Conservation (phyloP, 306 rosid genomes). For the Quercus alba region DNA sequence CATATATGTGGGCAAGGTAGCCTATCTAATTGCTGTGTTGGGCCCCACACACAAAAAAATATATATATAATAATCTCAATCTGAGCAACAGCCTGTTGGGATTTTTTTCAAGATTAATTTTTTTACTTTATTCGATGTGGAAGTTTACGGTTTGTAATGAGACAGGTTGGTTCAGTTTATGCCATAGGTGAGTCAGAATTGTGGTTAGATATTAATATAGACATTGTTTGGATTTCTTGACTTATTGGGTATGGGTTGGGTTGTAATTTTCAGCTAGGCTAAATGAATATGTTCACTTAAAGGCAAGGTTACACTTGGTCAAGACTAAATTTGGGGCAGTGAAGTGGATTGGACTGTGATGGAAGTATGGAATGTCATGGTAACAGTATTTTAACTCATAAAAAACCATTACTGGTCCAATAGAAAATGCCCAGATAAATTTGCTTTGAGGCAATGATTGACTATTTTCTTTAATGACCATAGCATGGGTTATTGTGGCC, state of each 20-base stretch:
- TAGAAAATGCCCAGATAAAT: background rate
- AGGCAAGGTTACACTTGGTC: background rate
- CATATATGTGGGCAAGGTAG: background rate
- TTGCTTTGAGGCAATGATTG: background rate
- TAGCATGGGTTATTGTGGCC: background rate
- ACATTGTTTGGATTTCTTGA: background rate
- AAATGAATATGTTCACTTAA: background rate
- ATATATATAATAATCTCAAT: background rate
- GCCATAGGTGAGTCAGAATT: conserved; percentile 9
- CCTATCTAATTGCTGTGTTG: conserved; percentile 5
- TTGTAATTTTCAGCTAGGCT: background rate
- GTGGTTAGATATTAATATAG: background rate
- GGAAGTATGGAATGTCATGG: background rate
- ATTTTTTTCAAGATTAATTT: background rate
- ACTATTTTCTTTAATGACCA: background rate
- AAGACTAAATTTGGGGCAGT: background rate
- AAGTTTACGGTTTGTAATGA: background rate
- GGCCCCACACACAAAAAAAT: background rate
- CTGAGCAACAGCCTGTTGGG: conserved; percentile 6
- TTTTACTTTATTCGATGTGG: conserved; percentile 1
- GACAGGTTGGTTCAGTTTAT: background rate
- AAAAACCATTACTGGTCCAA: background rate
- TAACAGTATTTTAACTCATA: background rate
- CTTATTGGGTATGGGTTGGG: background rate
- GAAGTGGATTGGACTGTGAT: background rate